Evolutionary conservation across 371 early-diverging fungal genomes (phyloP), one percentile per base, ranked within the genome.

Genomic region (Apophysomyces sp.): DNA sequence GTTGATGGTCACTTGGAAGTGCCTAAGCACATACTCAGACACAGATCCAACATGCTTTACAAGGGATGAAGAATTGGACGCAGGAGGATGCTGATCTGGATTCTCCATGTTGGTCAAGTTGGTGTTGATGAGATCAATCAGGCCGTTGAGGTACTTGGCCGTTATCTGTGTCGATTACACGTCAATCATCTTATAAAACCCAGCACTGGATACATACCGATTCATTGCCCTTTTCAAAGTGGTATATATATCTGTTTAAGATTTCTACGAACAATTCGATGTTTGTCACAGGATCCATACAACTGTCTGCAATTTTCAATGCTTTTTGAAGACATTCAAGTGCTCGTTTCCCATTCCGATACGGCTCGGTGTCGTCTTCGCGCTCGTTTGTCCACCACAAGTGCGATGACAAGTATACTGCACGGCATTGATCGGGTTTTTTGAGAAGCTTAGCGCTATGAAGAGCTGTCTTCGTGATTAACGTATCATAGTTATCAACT

Each of bases 391-490:
- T 87, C 95, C 94, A 95, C 86, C 92, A 98, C 67, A 98, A 75
- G 72, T 93, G 94, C 26, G 89, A 84, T 51, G 89, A 91, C 24
- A 89, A 70, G 60, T 85, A 86, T 8, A 94, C 83, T 3, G 90
- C 89, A 40, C 95, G 89, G 59, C 94, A 91, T 78, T 97, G 97
- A 62, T 98, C 98, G 2, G 92, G 89, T 37, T 95, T 92, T 74
- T 92, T 92, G 26, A 98, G 76, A 59, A 97, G 73, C 57, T 92
- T 90, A 41, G 92, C 81, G 34, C 90, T 91, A 69, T 94, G 92
- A 34, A 93, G 81, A 8, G 90, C 89, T 58, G 89, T 89, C 67
- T 94, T 95, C 37, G 93, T 90, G 24, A 87, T 89, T 55, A 98
- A 80, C n/a, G 92, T 92, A 71, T 92, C 94, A 71, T 95, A 94